Evolutionary conservation across 2,329 filamentous ascomycete species (phyloP).

Genomic region (Aspergillus quadrilineatus): DNA sequence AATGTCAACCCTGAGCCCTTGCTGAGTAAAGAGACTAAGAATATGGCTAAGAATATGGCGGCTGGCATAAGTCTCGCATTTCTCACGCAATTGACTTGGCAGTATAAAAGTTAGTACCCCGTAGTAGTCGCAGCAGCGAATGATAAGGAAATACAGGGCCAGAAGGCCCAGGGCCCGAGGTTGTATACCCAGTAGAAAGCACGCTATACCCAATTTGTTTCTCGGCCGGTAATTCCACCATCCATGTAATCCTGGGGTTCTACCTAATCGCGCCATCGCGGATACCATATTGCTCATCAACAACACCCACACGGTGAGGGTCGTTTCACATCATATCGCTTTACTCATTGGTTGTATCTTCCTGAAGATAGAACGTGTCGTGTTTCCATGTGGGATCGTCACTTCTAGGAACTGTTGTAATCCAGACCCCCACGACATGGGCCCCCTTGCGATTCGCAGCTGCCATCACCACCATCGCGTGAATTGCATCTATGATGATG

Average conservation of each 20-base stretch:
- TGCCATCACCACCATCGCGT: constrained; percentile 19
- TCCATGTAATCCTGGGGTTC: not conserved
- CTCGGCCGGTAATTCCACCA: not conserved
- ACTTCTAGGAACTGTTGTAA: not conserved
- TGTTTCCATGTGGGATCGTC: constrained; percentile 12
- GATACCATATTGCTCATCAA: constrained; percentile 23
- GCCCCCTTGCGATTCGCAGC: constrained; percentile 9
- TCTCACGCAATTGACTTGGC: no score
- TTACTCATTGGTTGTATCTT: not conserved
- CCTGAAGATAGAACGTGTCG: not conserved
- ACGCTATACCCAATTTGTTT: not conserved
- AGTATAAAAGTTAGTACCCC: no score
- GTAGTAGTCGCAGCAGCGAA: not conserved
- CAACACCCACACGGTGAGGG: not conserved
- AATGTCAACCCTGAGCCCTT: no score
- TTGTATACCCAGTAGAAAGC: not conserved
- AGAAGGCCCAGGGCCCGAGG: no score
- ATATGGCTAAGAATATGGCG: no score
- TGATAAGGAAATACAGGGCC: no score
- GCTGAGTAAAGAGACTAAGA: no score
- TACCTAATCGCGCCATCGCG: constrained; percentile 21
- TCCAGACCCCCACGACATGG: constrained; percentile 6
- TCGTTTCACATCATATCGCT: not conserved
- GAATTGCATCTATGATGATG: constrained; percentile 17
- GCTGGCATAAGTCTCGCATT: no score